phyloP scores from a whole-genome alignment of 208 protist species.

The Jaenimonas drosophilae region DNA sequence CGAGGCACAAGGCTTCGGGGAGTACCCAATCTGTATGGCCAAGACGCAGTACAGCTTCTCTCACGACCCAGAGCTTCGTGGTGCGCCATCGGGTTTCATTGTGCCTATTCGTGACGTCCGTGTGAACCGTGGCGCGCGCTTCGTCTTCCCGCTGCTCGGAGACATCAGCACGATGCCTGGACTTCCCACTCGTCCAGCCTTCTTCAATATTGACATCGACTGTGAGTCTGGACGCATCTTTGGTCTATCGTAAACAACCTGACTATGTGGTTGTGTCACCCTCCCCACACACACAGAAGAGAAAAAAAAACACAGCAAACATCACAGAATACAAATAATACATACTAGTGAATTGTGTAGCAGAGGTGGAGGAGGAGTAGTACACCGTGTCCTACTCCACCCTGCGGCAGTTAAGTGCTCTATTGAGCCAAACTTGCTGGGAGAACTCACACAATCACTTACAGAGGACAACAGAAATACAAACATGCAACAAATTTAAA shows the following conservation, averaged over 20 bases:
- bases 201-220: constrained; percentile 96
- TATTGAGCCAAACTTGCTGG: too few relatives aligned
- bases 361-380: too few relatives aligned
- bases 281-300: background rate
- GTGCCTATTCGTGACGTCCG: constrained; percentile 93
- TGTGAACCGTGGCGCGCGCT: constrained; percentile 91
- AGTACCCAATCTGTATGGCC: constrained; percentile 95
- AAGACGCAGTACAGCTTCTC: constrained; percentile 97
- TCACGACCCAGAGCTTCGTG: constrained; percentile 84
- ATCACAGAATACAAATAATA: background rate
- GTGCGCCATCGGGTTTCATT: constrained; percentile 81
- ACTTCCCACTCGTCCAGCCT: constrained; percentile 92
- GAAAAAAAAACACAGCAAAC: constrained; percentile 1
- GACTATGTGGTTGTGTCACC: background rate
- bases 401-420: too few relatives aligned
- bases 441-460: too few relatives aligned
- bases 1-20: constrained; percentile 65
- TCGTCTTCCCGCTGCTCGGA: constrained; percentile 93
- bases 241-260: constrained; percentile 89
- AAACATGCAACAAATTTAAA: too few relatives aligned
- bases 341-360: too few relatives aligned
- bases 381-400: too few relatives aligned
- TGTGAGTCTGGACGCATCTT: constrained; percentile 79
- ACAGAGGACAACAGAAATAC: too few relatives aligned
- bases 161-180: constrained; percentile 93